phyloP scores from a whole-genome alignment of 1,139 yeast genomes.

The Geotrichum fermentans region DNA sequence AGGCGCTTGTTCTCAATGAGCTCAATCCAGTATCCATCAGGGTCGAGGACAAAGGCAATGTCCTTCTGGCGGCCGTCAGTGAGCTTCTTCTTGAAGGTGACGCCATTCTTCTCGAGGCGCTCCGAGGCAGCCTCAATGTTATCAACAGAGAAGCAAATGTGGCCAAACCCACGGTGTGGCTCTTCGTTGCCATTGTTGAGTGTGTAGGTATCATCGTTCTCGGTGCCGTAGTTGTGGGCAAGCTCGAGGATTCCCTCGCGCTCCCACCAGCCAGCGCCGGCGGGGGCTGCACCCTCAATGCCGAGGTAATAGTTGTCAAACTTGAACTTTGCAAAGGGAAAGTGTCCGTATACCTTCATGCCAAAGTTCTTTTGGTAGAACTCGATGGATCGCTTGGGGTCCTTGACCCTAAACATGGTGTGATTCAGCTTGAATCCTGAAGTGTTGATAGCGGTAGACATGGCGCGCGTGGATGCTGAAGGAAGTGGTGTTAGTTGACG shows the following conservation, averaged over 20 bases:
- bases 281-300: slow-evolving; percentile 47
- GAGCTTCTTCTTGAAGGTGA: slow-evolving; percentile 72
- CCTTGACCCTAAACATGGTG: slow-evolving; percentile 68
- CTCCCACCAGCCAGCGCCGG: slow-evolving; percentile 48
- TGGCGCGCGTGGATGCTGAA: slow-evolving; percentile 4
- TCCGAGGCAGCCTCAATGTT: slow-evolving; percentile 63
- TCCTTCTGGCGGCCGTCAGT: slow-evolving; percentile 86
- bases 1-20: slow-evolving; percentile 59
- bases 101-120: slow-evolving; percentile 52
- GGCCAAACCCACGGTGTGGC: slow-evolving; percentile 90
- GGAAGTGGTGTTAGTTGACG: slow-evolving; percentile 4
- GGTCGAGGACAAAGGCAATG: slow-evolving; percentile 92
- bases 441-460: slow-evolving; percentile 21
- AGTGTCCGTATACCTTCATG: slow-evolving; percentile 53
- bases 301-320: slow-evolving; percentile 69
- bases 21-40: slow-evolving; percentile 97
- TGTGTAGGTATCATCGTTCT: slow-evolving; percentile 52
- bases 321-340: slow-evolving; percentile 51
- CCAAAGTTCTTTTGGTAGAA: slow-evolving; percentile 78
- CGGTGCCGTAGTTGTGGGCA: slow-evolving; percentile 75
- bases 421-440: slow-evolving; percentile 32
- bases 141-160: slow-evolving; percentile 81
- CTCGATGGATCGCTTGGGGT: slow-evolving; percentile 65
- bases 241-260: slow-evolving; percentile 79
- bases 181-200: slow-evolving; percentile 78